Conservation (phyloP, 2,329 filamentous ascomycete species). For the Penicillium sp. region DNA sequence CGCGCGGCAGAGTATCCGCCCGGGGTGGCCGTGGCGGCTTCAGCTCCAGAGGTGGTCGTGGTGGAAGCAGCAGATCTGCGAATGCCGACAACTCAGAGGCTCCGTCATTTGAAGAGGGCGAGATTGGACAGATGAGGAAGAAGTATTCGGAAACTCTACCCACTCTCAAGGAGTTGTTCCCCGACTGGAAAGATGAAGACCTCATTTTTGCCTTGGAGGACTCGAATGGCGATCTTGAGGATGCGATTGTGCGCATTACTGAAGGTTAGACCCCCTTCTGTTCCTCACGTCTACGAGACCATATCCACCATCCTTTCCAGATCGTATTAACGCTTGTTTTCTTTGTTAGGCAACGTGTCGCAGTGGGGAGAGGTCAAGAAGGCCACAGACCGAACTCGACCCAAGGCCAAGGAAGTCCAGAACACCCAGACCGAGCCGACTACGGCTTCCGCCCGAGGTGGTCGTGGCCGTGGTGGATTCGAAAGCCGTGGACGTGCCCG, state of each 20-base stretch:
- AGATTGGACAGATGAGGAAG: conserved; percentile 90
- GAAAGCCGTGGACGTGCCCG: conserved; percentile 52
- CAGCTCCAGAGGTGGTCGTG: conserved; percentile 71
- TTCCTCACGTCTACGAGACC: not conserved
- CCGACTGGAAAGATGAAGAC: conserved; percentile 94
- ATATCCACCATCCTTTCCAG: not conserved
- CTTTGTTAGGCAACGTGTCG: conserved; percentile 50
- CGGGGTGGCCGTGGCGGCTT: conserved; percentile 83
- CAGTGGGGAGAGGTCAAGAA: conserved; percentile 60
- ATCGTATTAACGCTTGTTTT: conserved; percentile 15
- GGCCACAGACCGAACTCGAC: conserved; percentile 49
- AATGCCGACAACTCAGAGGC: conserved; percentile 75
- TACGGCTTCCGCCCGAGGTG: conserved; percentile 41
- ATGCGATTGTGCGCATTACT: conserved; percentile 56
- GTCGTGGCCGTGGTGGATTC: conserved; percentile 52
- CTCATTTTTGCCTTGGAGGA: conserved; percentile 92
- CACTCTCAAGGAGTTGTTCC: conserved; percentile 89
- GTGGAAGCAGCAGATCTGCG: conserved; percentile 66
- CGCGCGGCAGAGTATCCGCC: conserved; percentile 87
- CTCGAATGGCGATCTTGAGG: conserved; percentile 54
- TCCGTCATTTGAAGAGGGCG: conserved; percentile 75
- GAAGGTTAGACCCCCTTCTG: conserved; percentile 43
- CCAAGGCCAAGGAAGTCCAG: conserved; percentile 52
- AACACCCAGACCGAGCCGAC: conserved; percentile 39
- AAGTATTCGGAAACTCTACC: conserved; percentile 79